Base-by-base conservation (phyloP, 306 rosid genomes). In the Cicer pinnatifidum region DNA sequence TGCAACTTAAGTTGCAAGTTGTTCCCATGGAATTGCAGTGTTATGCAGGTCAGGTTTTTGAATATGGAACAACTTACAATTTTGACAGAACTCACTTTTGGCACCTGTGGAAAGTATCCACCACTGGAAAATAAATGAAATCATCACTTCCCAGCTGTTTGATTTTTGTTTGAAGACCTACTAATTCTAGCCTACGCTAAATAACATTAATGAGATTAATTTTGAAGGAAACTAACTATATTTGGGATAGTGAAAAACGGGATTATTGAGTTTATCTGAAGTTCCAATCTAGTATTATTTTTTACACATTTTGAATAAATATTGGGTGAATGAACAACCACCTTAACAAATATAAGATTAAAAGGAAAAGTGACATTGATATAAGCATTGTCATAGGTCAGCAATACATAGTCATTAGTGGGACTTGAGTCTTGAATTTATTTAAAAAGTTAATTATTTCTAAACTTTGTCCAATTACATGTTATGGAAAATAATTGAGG, bases 21-120 rank as follows among this genome's bases (percentile, higher is more conserved):
- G 51, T 76, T 56, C 28, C 37, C 28, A 76, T 57, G 62, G 51
- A 46, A 38, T 19, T 33, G 11, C 5, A 58, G 35, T 51, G 54
- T 51, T 64, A 16, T 19, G 69, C 20, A 60, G 11, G 51, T 28
- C 28, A 13, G 33, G 44, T 60, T 77, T 46, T 46, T 45, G 48
- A 37, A 77, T 10, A 12, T 68, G 69, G 52, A 60, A 47, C 16
- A 13, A 63, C 13, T 39, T 61, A 16, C 62, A 7, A 16, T 28
- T 8, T 16, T 52, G 28, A 54, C n/a, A 54, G 10, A 20, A 28
- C 35, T 56, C 35, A 17, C 37, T 56, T 23, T 57, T 43, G 72
- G 33, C 33, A 15, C 69, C 37, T 9, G 69, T 44, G 9, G 61
- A 50, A 50, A 45, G 11, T 11, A 9, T 40, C 44, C 15, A 10